Percentiles rank a stretch among this genome's conserved stretches.
Evolutionary conservation across 2,329 filamentous ascomycete genomes (phyloP).

Genomic region (Paracoccidioides brasiliensis): DNA sequence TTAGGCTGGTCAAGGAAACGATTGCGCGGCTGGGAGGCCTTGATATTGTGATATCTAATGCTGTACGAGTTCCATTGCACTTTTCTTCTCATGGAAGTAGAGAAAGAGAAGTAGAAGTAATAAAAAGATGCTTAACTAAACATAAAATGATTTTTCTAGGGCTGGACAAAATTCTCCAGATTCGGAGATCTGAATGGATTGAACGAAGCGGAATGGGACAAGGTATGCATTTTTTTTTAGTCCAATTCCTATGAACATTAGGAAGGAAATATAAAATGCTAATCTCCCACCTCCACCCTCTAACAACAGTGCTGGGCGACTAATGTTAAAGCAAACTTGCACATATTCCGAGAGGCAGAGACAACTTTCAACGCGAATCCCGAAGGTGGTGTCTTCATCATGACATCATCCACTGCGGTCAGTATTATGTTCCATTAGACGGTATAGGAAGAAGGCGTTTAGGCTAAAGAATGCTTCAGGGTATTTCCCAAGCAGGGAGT

Average conservation of each 20-base stretch:
- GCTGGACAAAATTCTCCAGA: constrained; percentile 47
- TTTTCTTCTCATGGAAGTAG: not conserved
- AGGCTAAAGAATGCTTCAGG: constrained; percentile 21
- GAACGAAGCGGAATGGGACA: constrained; percentile 51
- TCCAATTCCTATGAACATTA: constrained; percentile 1
- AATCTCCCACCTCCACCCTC: not conserved
- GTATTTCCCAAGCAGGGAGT: constrained; percentile 39
- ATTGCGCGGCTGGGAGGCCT: constrained; percentile 51
- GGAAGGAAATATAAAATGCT: not conserved
- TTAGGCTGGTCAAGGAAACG: constrained; percentile 45
- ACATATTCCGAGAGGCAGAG: constrained; percentile 44
- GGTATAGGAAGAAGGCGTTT: not conserved
- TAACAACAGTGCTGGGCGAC: constrained; percentile 43
- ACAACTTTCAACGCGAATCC: constrained; percentile 48
- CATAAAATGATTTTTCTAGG: constrained; percentile 24
- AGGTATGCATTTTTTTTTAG: constrained; percentile 27
- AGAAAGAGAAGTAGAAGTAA: not conserved
- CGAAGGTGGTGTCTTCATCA: constrained; percentile 50
- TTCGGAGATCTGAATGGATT: constrained; percentile 47
- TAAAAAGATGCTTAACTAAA: not conserved
- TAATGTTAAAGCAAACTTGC: constrained; percentile 45
- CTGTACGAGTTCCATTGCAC: constrained; percentile 30
- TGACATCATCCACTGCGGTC: constrained; percentile 50
- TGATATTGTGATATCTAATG: constrained; percentile 69
- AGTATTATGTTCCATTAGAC: constrained; percentile 10